Percentiles rank a stretch among this genome's conserved stretches.
These are phyloP conservation scores for Tetrahymena borealis DNA, from an alignment of 73 alveolate species.

Conservation along the genomic window DNA sequence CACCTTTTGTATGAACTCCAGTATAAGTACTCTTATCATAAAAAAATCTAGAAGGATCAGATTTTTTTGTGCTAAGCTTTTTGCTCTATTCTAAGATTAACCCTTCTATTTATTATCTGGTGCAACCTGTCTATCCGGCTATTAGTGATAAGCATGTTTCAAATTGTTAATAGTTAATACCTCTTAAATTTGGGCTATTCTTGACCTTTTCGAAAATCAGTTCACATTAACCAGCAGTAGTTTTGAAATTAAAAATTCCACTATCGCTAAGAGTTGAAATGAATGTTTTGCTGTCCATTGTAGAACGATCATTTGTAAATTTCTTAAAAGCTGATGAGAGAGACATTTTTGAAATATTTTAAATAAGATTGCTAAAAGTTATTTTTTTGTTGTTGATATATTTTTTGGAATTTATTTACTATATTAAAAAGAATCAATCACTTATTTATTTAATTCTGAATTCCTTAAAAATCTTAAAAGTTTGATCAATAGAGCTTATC, in stretches of 20 bases:
- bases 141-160: neutral
- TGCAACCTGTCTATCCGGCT: neutral
- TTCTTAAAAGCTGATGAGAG: neutral
- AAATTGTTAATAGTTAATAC: neutral
- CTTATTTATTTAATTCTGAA: too few species aligned
- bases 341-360: too few species aligned
- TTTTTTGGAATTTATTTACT: too few species aligned
- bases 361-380: too few species aligned
- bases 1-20: constrained; percentile 91
- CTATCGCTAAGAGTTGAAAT: neutral
- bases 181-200: neutral
- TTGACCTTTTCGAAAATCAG: neutral
- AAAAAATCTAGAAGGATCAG: constrained; percentile 60
- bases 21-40: constrained; percentile 79
- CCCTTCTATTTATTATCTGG: neutral
- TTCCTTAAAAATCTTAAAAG: too few species aligned
- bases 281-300: neutral
- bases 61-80: constrained; percentile 48
- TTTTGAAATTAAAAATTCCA: neutral
- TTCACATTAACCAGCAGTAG: neutral
- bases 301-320: neutral
- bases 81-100: neutral
- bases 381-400: too few species aligned
- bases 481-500: too few species aligned
- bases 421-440: too few species aligned